Evolutionary conservation across 352 stramenopile species (phyloP), one percentile per base, ranked within the genome.

Genomic region (Phytophthora pisi): DNA sequence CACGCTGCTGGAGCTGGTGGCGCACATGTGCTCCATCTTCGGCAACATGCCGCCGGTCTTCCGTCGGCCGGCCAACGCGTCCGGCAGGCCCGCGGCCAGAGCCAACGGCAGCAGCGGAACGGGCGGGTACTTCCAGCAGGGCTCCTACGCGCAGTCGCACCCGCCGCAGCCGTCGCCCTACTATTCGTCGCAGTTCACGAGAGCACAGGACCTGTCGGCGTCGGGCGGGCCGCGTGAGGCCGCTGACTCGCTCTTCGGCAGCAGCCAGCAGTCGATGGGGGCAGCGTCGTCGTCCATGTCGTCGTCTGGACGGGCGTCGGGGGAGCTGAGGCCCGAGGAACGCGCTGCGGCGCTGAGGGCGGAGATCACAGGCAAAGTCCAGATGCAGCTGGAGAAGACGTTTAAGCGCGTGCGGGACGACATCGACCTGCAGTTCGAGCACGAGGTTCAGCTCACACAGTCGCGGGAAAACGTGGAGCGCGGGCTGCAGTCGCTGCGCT

Each of bases 11-110:
- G 89, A 96, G 58, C 76, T 96, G 15, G 84, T 96, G 3, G 89
- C 87, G 7, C 88, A 94, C 64, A 91, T 95, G 77, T 95, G 89
- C 75, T 95, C 86, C n/a, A 93, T 96, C 45, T 96, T 96, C 57
- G 88, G 89, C 40, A 93, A 89, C 57, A 93, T 93, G 64, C 89
- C 89, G 9, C 89, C 87, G 8, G 89, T 96, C 2, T 96, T 94
- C 54, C 82, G 85, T 43, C 84, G 89, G 16, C 87, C 87, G 8
- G 72, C 78, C 2, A 77, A 11, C 24, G 61, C 79, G 15, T 52
- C 61, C 20, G 20, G 20, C n/a, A 47, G 71, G 61, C 76, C 78
- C 54, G 71, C 77, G 16, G 66, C 56, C 3, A 82, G 65, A 23
- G 38, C 38, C 38, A 18, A 18, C 6, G 38, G 38, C 36, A 73